Base-by-base conservation (phyloP, 83 land plant genomes). In the Diphasiastrum complanatum region DNA sequence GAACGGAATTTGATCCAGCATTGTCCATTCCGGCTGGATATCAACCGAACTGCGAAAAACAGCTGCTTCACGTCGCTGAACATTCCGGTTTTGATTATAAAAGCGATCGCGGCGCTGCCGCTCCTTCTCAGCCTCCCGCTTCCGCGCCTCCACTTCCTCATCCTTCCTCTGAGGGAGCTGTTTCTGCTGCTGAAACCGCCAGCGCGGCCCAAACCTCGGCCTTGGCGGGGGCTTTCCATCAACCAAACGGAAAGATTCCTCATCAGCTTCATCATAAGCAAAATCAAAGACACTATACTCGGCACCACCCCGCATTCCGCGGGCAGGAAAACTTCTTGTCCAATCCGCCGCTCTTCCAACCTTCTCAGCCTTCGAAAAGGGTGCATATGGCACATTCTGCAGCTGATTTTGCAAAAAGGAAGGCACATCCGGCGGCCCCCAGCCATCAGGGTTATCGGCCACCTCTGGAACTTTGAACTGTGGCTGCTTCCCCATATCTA, bases 11-110 rank as follows among this genome's bases (percentile, higher is more conserved):
- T 93, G 98, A 36, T 93, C 98, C 5, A 93, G 83, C 85, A 93
- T 85, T 45, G 89, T 78, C 98, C 98, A 93, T 60, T 93, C 98
- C 1, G 98, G 98, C 78, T 89, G 98, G 51, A 93, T 93, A 45
- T 93, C 98, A 20, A 93, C 98, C 2, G 84, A 77, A 26, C 89
- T 82, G 53, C 77, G 75, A 40, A 78, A 70, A 2, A 75, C 74
- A 0, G 89, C 80, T 0, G 86, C 75, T 26, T 82, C 88, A 5
- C 89, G 75, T n/a, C 93, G 79, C 29, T 46, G 76, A 19, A 27
- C 32, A 11, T 51, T 59, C 1, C 47, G 61, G 34, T 73, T 80
- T 45, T 68, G 73, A 30, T 81, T 61, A 53, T 83, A 85, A 45
- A 78, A 60, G 10, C 88, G 77, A 36, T 89, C 98, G 1, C 98